Percentiles rank a stretch among this genome's conserved stretches.
Evolutionary conservation across 116 monocot species (phyloP).

Genomic region (Iris pallida): DNA sequence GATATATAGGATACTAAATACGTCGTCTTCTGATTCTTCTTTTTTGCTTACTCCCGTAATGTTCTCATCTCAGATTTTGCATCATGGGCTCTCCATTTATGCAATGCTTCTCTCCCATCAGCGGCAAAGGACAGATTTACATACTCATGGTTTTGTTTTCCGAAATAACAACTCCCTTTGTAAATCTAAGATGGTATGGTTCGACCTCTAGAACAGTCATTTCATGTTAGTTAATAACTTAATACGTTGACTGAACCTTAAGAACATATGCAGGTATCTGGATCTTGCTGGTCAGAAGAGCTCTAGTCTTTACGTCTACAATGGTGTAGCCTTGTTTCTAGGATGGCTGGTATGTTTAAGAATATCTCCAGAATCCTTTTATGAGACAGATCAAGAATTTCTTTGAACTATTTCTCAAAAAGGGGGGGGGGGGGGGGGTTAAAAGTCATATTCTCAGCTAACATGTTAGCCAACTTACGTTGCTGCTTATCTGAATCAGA

Average conservation of each 20-base stretch:
- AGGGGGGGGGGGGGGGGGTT: too few species aligned
- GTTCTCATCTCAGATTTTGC: conserved; percentile 44
- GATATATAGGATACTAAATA: neutral
- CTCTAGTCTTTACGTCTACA: conserved; percentile 66
- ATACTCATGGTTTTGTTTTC: conserved; percentile 77
- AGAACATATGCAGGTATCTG: conserved; percentile 55
- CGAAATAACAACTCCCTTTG: conserved; percentile 76
- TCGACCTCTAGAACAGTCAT: neutral
- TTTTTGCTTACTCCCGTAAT: conserved; percentile 2
- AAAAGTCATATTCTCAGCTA: neutral
- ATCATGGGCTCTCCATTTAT: conserved; percentile 72
- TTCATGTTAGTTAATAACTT: too few species aligned
- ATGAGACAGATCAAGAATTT: neutral
- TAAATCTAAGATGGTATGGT: conserved; percentile 79
- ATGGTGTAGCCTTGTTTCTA: conserved; percentile 70
- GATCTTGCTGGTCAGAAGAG: conserved; percentile 68
- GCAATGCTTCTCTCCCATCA: conserved; percentile 48
- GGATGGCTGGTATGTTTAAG: conserved; percentile 75
- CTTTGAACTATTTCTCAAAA: too few species aligned
- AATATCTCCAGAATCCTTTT: neutral
- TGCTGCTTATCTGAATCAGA: neutral
- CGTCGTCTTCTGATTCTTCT: neutral
- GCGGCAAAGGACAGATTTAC: conserved; percentile 61
- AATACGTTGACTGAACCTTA: neutral
- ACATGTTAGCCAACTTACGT: neutral